These are phyloP conservation scores for Echria macrotheca DNA, from an alignment of 495 filamentous ascomycete genomes.

Conservation along the genomic window DNA sequence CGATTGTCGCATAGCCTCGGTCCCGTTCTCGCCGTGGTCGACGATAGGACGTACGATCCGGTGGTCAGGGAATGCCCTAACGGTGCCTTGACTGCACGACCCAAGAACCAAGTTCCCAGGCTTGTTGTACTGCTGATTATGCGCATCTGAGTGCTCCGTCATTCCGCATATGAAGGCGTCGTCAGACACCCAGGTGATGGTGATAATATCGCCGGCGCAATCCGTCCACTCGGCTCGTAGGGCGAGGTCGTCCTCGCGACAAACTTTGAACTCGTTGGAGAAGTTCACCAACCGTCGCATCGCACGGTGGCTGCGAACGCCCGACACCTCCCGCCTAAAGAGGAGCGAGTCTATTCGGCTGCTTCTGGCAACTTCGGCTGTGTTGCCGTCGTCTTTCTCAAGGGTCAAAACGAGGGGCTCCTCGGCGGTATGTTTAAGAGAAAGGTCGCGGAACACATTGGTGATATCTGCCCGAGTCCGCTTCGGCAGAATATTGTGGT, in stretches of 20 bases:
- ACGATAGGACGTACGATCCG: slow-evolving; percentile 52
- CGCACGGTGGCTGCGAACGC: slow-evolving; percentile 26
- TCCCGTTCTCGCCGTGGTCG: slow-evolving; percentile 47
- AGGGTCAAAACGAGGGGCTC: slow-evolving; percentile 23
- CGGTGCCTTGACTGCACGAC: slow-evolving; percentile 44
- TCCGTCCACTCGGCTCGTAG: slow-evolving; percentile 45
- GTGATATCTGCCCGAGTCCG: slow-evolving; percentile 24
- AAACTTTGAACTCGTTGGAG: slow-evolving; percentile 31
- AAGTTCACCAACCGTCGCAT: slow-evolving; percentile 33
- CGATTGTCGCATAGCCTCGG: slow-evolving; percentile 52
- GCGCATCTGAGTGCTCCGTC: slow-evolving; percentile 64
- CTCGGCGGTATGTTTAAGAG: slow-evolving; percentile 9
- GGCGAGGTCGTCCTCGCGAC: slow-evolving; percentile 40
- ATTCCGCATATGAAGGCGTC: slow-evolving; percentile 58
- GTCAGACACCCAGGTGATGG: slow-evolving; percentile 50
- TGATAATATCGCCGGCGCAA: slow-evolving; percentile 55
- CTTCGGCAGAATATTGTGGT: neutral
- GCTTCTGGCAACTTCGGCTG: slow-evolving; percentile 21
- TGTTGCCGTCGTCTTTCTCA: slow-evolving; percentile 20
- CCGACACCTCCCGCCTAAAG: slow-evolving; percentile 35
- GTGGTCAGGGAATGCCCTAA: slow-evolving; percentile 68
- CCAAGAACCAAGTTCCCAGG: slow-evolving; percentile 72
- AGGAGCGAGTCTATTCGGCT: slow-evolving; percentile 30
- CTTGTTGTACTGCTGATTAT: slow-evolving; percentile 81
- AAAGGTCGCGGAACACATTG: slow-evolving; percentile 32